Evolutionary conservation across 257 asterid genomes (phyloP).

Genomic region (Solanum raphanifolium): DNA sequence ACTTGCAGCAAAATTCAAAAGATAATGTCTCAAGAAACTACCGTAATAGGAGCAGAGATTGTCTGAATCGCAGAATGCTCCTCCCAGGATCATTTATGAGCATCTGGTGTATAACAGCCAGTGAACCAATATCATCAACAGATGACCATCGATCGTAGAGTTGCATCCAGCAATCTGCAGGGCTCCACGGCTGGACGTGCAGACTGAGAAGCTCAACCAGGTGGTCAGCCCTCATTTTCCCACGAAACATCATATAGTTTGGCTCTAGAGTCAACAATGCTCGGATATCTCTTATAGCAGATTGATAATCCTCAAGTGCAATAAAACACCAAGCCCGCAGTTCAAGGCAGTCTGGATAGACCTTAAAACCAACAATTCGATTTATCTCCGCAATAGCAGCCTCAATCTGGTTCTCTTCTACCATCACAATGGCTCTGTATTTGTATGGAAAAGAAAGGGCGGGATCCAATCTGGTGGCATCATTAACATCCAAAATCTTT

Average conservation of each 20-base stretch:
- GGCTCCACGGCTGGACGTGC: constrained; percentile 29
- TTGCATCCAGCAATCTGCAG: constrained; percentile 56
- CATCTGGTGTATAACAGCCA: constrained; percentile 40
- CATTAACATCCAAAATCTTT: constrained; percentile 28
- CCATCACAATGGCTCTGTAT: constrained; percentile 33
- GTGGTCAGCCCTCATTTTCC: constrained; percentile 38
- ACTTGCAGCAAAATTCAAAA: not conserved
- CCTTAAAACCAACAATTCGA: constrained; percentile 34
- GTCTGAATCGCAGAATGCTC: constrained; percentile 34
- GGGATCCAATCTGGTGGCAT: constrained; percentile 40
- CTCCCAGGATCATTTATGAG: constrained; percentile 30
- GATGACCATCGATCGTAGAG: constrained; percentile 42
- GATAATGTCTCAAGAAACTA: constrained; percentile 1
- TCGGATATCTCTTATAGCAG: constrained; percentile 36
- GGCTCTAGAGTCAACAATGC: constrained; percentile 40
- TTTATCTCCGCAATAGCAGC: constrained; percentile 31
- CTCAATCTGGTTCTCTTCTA: constrained; percentile 27
- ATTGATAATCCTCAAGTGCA: constrained; percentile 30
- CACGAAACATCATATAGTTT: constrained; percentile 32
- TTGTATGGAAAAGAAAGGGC: constrained; percentile 36
- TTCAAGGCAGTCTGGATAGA: constrained; percentile 35
- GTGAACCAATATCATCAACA: constrained; percentile 43
- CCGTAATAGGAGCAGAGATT: constrained; percentile 42
- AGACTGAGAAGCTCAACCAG: constrained; percentile 29
- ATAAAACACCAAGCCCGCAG: constrained; percentile 38